Base-by-base conservation (phyloP, 2,329 filamentous ascomycete genomes). In the Neonectria faginata region DNA sequence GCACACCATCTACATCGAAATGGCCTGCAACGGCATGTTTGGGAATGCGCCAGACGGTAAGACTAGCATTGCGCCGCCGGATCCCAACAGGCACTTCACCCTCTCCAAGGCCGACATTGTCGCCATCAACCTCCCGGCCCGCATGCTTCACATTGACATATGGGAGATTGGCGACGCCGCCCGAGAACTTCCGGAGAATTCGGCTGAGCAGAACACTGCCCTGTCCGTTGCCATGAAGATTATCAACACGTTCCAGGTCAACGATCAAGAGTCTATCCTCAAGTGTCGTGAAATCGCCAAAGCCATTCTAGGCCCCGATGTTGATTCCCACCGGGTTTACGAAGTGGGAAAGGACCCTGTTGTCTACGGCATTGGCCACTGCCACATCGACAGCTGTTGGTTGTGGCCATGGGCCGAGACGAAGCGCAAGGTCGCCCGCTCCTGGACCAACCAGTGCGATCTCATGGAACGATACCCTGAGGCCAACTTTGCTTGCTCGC, bases 11-110 rank as follows among this genome's bases (percentile, higher is more conserved):
- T 99, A 97, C 79, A 91, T 99, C 69, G 96, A 99, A 82, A 97
- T 98, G 92, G 96, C 96, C 20, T 98, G 96, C 81, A 99, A 99
- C 78, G 90, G 91, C 79, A 98, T 98, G 94, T 98, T 98, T 81
- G 96, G 96, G 72, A 97, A 97, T 77, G 91, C 94, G 0, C 86
- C 91, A 0, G 91, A 91, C 20, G 93, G 93, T 27, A 93, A 97
- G 77, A 71, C 70, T 48, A 89, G 86, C 33, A 98, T 97, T 71
- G 92, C 97, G 77, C 94, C 96, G 14, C 96, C 96, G 0, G 85
- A 91, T 64, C 92, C 92, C n/a, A 89, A 97, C 82, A 91, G 86
- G 73, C 92, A 91, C 76, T 99, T 91, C 78, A 86, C 85, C 62
- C 85, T 99, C 59, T 81, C 83, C 67, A 90, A 89, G 68, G 95